A percentile compares a stretch with the other conserved stretches of the same genome.
These are phyloP conservation scores for Lanmaoa rubissima DNA, from an alignment of 768 basidiomycete species.

Conservation along the genomic window DNA sequence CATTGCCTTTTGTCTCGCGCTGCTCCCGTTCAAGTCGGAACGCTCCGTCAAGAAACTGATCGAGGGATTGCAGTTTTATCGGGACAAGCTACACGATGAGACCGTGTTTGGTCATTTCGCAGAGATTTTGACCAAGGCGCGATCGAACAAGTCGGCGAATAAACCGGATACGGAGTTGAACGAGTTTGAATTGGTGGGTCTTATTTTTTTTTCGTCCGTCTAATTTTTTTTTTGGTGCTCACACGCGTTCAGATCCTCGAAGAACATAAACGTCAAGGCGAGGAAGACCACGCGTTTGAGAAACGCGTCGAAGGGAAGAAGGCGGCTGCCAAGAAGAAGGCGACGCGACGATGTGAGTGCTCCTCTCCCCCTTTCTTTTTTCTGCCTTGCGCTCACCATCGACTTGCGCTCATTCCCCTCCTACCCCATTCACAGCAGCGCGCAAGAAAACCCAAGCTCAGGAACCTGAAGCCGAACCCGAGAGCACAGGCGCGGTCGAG, in stretches of 20 bases:
- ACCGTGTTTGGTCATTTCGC: slow-evolving; percentile 77
- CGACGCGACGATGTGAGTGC: slow-evolving; percentile 46
- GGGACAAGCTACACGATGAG: slow-evolving; percentile 92
- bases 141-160: slow-evolving; percentile 86
- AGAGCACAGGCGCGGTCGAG: background rate
- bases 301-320: slow-evolving; percentile 82
- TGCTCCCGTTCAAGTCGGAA: slow-evolving; percentile 96
- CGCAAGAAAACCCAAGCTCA: slow-evolving; percentile 30
- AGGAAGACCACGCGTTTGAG: slow-evolving; percentile 89
- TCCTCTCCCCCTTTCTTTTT: background rate
- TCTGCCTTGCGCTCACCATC: background rate
- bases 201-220: too few relatives aligned
- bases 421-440: slow-evolving; percentile 13
- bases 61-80: slow-evolving; percentile 88
- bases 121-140: slow-evolving; percentile 90
- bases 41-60: slow-evolving; percentile 94
- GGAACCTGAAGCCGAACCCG: slow-evolving; percentile 19
- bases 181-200: slow-evolving; percentile 82
- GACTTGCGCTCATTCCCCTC: too few relatives aligned
- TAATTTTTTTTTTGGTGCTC: background rate
- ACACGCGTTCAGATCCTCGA: slow-evolving; percentile 65
- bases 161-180: slow-evolving; percentile 93
- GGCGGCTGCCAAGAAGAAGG: slow-evolving; percentile 74
- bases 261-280: slow-evolving; percentile 78
- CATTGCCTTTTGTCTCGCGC: slow-evolving; percentile 91